phyloP scores from a whole-genome alignment of 2,329 filamentous ascomycete species.

The Pseudogymnoascus sp. region DNA sequence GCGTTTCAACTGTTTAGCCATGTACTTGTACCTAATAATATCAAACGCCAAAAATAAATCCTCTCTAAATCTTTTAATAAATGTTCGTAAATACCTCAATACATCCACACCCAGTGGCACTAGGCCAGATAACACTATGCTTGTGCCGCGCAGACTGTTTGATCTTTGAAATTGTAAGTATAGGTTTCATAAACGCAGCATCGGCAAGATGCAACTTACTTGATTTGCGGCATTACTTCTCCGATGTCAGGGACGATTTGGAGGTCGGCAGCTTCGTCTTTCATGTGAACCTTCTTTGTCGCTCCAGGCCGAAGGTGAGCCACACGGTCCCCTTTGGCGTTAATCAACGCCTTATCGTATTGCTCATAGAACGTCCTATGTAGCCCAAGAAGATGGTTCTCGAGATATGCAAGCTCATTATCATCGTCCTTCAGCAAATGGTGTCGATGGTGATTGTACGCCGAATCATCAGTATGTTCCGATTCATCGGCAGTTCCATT shows the following conservation, averaged over 20 bases:
- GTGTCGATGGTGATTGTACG: conserved; percentile 44
- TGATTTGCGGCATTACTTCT: conserved; percentile 73
- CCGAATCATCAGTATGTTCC: conserved; percentile 31
- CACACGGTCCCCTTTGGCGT: conserved; percentile 33
- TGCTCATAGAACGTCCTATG: conserved; percentile 77
- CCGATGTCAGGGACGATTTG: conserved; percentile 76
- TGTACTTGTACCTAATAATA: not conserved
- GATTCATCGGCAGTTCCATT: conserved; percentile 26
- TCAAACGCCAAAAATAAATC: not conserved
- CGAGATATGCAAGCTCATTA: conserved; percentile 68
- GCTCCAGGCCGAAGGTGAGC: conserved; percentile 30
- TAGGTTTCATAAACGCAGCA: not conserved
- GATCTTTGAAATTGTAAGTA: conserved; percentile 29
- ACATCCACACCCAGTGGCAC: conserved; percentile 76
- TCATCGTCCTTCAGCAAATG: conserved; percentile 85
- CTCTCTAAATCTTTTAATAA: not conserved
- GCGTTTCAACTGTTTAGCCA: conserved; percentile 5
- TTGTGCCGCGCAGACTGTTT: conserved; percentile 64
- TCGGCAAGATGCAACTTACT: conserved; percentile 36
- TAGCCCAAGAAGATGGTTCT: conserved; percentile 66
- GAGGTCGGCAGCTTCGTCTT: conserved; percentile 38
- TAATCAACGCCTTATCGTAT: conserved; percentile 53
- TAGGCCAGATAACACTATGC: conserved; percentile 84
- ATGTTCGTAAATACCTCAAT: conserved; percentile 38
- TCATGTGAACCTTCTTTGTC: conserved; percentile 38